Evolutionary conservation across 345 rosid species (phyloP).

Genomic region (Psidium guajava): DNA sequence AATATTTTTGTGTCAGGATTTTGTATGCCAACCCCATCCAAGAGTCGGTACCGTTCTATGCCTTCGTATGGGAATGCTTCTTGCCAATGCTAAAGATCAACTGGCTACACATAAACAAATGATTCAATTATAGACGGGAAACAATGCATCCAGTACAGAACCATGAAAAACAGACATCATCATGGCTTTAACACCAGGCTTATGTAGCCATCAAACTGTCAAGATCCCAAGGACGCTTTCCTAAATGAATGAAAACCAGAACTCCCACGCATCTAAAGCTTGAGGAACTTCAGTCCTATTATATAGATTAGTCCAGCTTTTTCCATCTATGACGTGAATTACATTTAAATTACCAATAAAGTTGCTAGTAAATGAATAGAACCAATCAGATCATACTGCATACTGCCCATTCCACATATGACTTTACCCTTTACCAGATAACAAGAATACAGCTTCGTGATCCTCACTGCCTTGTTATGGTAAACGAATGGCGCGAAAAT

Average conservation of each 20-base stretch:
- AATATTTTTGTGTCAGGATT: neutral
- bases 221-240: neutral
- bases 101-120: neutral
- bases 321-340: neutral
- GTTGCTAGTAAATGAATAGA: neutral
- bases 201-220: neutral
- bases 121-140: neutral
- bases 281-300: neutral
- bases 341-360: neutral
- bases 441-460: neutral
- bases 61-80: neutral
- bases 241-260: neutral
- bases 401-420: neutral
- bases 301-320: neutral
- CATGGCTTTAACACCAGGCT: neutral
- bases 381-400: neutral
- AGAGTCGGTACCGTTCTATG: neutral
- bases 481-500: rapidly evolving
- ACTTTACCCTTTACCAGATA: neutral
- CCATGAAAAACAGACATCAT: neutral
- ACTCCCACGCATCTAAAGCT: neutral
- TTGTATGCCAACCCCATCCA: neutral
- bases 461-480: neutral
- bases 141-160: neutral
- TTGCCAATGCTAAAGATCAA: neutral